Conservation (phyloP, 2,329 filamentous ascomycete species). For the Fusarium armeniacum region DNA sequence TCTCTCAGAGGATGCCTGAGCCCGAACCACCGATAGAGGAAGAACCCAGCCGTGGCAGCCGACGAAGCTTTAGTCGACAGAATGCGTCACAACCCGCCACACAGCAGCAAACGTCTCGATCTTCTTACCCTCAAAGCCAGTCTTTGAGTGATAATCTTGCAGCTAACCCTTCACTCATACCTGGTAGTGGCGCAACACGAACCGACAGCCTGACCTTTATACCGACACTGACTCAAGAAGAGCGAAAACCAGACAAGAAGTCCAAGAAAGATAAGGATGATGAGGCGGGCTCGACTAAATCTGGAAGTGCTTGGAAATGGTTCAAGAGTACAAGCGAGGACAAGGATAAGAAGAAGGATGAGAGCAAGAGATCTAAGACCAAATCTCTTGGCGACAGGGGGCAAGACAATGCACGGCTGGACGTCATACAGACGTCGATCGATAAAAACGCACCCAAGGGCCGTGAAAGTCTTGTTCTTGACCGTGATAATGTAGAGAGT, state of each 20-base stretch:
- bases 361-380: constrained; percentile 76
- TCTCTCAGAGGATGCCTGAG: constrained; percentile 52
- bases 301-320: constrained; percentile 78
- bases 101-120: constrained; percentile 50
- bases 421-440: constrained; percentile 89
- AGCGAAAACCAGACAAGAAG: constrained; percentile 81
- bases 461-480: constrained; percentile 86
- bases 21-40: constrained; percentile 53
- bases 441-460: constrained; percentile 75
- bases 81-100: constrained; percentile 39
- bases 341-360: constrained; percentile 71
- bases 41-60: constrained; percentile 62
- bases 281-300: constrained; percentile 72
- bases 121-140: constrained; percentile 48
- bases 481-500: constrained; percentile 79
- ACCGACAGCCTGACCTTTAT: constrained; percentile 86
- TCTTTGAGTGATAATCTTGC: constrained; percentile 51
- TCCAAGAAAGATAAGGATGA: constrained; percentile 80
- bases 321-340: constrained; percentile 78
- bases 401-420: constrained; percentile 85
- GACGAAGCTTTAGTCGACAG: constrained; percentile 40
- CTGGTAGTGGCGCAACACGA: constrained; percentile 74
- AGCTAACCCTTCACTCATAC: constrained; percentile 71
- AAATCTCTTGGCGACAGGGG: constrained; percentile 69
- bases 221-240: constrained; percentile 77